A percentile compares a stretch with the other conserved stretches of the same genome.
Evolutionary conservation across 1,284 basidiomycete species (phyloP).

Genomic region (Boletus chippewaensis): DNA sequence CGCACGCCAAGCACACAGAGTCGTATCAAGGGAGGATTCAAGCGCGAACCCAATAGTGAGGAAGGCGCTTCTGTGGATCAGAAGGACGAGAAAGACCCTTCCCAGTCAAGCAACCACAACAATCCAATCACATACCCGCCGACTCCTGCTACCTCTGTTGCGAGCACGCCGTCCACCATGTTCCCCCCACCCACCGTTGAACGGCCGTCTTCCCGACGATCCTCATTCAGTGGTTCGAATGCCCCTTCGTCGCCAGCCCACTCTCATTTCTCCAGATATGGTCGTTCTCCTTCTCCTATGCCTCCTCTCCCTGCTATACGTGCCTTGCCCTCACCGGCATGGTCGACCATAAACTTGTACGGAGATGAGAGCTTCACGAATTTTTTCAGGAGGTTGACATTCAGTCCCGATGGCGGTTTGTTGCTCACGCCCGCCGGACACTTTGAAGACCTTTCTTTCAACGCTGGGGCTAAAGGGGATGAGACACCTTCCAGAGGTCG

Average conservation of each 20-base stretch:
- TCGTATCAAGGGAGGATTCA: constrained; percentile 40
- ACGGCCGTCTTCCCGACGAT: constrained; percentile 67
- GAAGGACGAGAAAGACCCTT: constrained; percentile 30
- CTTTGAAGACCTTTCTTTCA: constrained; percentile 82
- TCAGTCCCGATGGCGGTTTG: constrained; percentile 91
- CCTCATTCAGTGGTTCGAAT: constrained; percentile 81
- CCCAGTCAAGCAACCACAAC: constrained; percentile 21
- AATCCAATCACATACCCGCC: constrained; percentile 38
- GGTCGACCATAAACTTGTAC: constrained; percentile 67
- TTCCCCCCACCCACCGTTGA: constrained; percentile 69
- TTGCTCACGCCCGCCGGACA: constrained; percentile 94
- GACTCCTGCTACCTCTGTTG: constrained; percentile 57
- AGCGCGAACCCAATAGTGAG: constrained; percentile 74
- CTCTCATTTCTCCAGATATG: constrained; percentile 47
- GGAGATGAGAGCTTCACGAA: constrained; percentile 95
- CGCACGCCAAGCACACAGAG: constrained; percentile 56
- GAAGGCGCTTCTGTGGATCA: constrained; percentile 56
- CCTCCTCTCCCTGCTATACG: constrained; percentile 86
- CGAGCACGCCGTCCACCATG: constrained; percentile 59
- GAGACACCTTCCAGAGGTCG: constrained; percentile 48
- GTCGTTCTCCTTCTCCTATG: constrained; percentile 86
- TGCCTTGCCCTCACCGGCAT: constrained; percentile 44
- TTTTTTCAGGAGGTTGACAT: constrained; percentile 91
- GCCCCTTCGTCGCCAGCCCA: constrained; percentile 67
- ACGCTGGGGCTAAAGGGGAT: constrained; percentile 29